Evolutionary conservation across 306 rosid genomes (phyloP), one percentile per base, ranked within the genome.

Genomic region (Begonia masoniana): DNA sequence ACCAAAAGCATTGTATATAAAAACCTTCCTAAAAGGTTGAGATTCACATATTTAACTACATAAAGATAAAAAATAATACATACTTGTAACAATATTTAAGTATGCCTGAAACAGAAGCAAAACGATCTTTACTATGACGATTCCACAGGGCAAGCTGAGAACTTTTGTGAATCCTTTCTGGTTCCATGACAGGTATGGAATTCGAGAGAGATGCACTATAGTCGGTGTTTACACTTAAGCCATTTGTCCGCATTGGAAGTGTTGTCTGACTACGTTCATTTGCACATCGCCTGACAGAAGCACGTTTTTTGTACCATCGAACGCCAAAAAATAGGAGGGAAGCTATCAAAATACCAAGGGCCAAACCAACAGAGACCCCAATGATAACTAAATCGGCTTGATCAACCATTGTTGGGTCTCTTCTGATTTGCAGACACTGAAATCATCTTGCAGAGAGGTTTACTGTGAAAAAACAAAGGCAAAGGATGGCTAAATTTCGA

Each of bases 11-110:
- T 21, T 21, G 24, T 21, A 21, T 2, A 21, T 21, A 21, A 21
- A 21, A 21, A n/a, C n/a, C n/a, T n/a, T n/a, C n/a, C n/a, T 21
- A 21, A 31, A 31, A 31, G 39, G 39, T 31, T 31, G 39, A 31
- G 1, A 31, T 31, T 7, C 0, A 31, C 39, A 31, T 31, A 31
- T 5, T 31, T 31, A 31, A 31, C 39, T 31, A 31, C 2, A 31
- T 31, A 31, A 31, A 31, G 39, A 9, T 7, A 2, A 31, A 31
- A 2, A 31, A 31, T 31, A 31, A 31, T 31, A 67, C 86, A 60
- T 83, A 91, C 99, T 75, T 86, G 75, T 91, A 83, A 7, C 88
- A 76, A 76, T 91, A 86, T 75, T 71, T 83, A 11, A 54, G 77
- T 63, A 81, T 62, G 71, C 96, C 96, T 50, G 99, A 73, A 10